These are phyloP conservation scores for Kwoniella newhampshirensis DNA, from an alignment of 768 basidiomycete genomes.

Conservation along the genomic window DNA sequence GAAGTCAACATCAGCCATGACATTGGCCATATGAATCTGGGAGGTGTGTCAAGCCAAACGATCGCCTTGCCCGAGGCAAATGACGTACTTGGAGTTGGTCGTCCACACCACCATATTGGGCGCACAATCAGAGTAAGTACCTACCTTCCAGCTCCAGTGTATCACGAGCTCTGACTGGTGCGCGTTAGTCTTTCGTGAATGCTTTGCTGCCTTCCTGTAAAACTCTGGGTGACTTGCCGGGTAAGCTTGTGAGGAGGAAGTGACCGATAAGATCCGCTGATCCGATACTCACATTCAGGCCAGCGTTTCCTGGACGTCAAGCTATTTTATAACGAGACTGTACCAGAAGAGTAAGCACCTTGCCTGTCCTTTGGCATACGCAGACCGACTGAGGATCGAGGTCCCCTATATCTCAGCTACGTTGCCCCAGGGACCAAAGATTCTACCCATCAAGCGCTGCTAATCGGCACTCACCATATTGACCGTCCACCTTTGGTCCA, in stretches of 20 bases:
- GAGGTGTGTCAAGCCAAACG: too few relatives aligned
- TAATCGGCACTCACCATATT: too few relatives aligned
- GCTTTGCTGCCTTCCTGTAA: background rate
- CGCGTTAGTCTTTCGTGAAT: background rate
- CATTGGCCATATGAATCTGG: too few relatives aligned
- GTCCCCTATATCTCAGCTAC: slow-evolving; percentile 23
- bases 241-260: too few relatives aligned
- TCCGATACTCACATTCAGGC: background rate
- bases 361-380: background rate
- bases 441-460: background rate
- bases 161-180: background rate
- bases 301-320: slow-evolving; percentile 21
- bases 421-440: slow-evolving; percentile 3
- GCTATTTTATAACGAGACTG: slow-evolving; percentile 17
- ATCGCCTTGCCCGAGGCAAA: too few relatives aligned
- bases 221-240: slow-evolving; percentile 20
- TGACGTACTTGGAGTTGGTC: too few relatives aligned
- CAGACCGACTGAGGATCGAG: too few relatives aligned
- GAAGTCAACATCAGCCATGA: background rate
- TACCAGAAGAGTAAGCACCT: slow-evolving; percentile 21
- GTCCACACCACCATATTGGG: background rate
- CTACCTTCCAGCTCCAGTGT: background rate
- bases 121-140: slow-evolving; percentile 8
- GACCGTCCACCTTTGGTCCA: background rate
- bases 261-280: background rate